Conservation (phyloP, 2,329 filamentous ascomycete species). For the Arthroderma uncinatum region DNA sequence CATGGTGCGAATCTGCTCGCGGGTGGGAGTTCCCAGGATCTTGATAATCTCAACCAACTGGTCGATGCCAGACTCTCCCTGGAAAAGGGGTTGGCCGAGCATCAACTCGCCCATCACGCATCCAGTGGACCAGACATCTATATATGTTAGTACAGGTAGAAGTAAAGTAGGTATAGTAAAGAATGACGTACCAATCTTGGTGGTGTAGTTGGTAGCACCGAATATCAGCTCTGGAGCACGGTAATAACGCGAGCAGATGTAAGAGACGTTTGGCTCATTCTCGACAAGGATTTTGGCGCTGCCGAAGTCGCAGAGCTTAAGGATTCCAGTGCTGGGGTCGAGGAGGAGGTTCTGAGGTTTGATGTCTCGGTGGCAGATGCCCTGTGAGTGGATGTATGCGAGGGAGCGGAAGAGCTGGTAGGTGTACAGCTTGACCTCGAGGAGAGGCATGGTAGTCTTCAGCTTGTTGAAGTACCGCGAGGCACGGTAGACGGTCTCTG, state of each 20-base stretch:
- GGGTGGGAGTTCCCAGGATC: conserved; percentile 87
- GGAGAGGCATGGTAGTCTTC: conserved; percentile 98
- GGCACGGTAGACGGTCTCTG: conserved; percentile 94
- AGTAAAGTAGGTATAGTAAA: not conserved
- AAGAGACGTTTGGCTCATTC: conserved; percentile 98
- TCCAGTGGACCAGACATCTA: conserved; percentile 98
- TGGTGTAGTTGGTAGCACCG: conserved; percentile 97
- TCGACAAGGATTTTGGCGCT: conserved; percentile 97
- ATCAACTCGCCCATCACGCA: conserved; percentile 99
- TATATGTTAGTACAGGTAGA: conserved; percentile 12
- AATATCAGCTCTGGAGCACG: conserved; percentile 96
- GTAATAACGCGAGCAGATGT: conserved; percentile 99
- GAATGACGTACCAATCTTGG: conserved; percentile 78
- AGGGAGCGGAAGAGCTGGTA: conserved; percentile 98
- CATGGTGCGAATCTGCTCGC: conserved; percentile 98
- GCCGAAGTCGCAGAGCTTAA: conserved; percentile 98
- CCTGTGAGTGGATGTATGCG: conserved; percentile 97
- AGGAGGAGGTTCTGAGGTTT: conserved; percentile 96
- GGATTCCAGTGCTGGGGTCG: conserved; percentile 77
- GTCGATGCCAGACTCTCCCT: conserved; percentile 95
- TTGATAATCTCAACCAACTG: conserved; percentile 99
- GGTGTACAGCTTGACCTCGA: conserved; percentile 98
- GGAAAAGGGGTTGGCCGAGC: conserved; percentile 95
- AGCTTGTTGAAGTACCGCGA: conserved; percentile 99
- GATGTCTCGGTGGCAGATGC: conserved; percentile 97